Base-by-base conservation (phyloP, 2,329 filamentous ascomycete genomes). In the Fusarium torreyae region DNA sequence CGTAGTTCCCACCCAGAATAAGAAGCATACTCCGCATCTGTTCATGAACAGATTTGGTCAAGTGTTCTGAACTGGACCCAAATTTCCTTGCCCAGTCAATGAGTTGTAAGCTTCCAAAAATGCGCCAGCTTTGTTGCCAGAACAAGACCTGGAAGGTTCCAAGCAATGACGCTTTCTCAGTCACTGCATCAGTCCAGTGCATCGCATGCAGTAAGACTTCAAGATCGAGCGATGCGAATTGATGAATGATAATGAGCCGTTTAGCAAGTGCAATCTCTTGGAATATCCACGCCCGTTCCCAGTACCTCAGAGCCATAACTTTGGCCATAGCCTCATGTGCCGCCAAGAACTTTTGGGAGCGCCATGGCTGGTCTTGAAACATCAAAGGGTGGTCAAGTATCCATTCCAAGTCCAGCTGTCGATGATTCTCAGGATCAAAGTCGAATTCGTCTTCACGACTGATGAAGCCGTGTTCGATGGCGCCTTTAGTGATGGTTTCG, bases 241-340 rank as follows among this genome's bases (percentile, higher is more conserved):
- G 20, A 20, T 56, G 36, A 1, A 63, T n/a, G 3, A 62, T 34
- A 3, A 56, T 14, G 10, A 36, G 22, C 0, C 26, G 31, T 4
- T 10, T 38, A 6, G 60, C 31, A 7, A 62, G 31, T 2, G 38
- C 49, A 2, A 62, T 5, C 7, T 62, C 60, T 24, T 63, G 60
- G 10, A 62, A 62, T 14, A 50, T 31, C 49, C 57, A 62, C 13
- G 43, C 49, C 26, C 60, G 57, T 17, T 36, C 11, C 57, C 57
- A 57, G 33, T 58, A 62, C 8, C 3, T 24, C 28, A 51, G 22
- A 1, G 9, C 6, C 13, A 26, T 14, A 1, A 45, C 26, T 5
- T 6, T 7, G 2, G 17, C 14, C 4, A 58, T 6, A 11, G 44
- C 44, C 9, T 43, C 11, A 4, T 17, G 6, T n/a, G 22, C 38